Evolutionary conservation across 768 basidiomycete genomes (phyloP), one percentile per base, ranked within the genome.

Genomic region (Suillus cothurnatus): DNA sequence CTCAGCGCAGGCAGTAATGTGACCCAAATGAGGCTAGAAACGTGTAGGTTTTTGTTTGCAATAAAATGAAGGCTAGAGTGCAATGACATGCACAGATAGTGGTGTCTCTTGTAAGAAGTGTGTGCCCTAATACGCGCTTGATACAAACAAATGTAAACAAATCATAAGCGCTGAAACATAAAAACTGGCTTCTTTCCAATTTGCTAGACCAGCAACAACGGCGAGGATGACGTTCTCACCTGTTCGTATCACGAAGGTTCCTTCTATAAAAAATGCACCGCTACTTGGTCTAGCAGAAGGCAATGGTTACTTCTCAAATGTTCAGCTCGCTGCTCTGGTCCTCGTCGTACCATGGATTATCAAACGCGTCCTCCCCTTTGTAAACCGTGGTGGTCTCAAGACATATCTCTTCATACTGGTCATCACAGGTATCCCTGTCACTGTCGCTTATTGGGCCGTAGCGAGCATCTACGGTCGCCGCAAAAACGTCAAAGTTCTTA

Each of bases 381-480:
- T 99, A 76, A 89, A 83, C 72, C 88, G 90, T 68, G 91, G 90
- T 6, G 96, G 94, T 31, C 88, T 92, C 80, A 93, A 88, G 77
- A 92, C 91, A 49, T 95, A 97, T 75, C 72, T 92, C 63, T 90
- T 97, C 81, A 80, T 98, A 47, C 79, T 93, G 64, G 65, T 91
- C 61, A 55, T 98, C 60, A 84, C 89, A 45, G 93, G 91, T 41
- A 55, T 91, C 0, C 97, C 95, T 19, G 82, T 90, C 58, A 86
- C 93, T 8, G 73, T 97, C 47, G 89, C 81, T 1, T 99, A 99
- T 83, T 99, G 97, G 97, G 84, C 88, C 0, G 66, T 95, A 70
- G 89, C 92, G 80, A 94, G 92, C 74, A 87, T 82, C 71, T 92
- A 92, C 69, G 95, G 96, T 34, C 72, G 81, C 12, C 84, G 94